Conservation (phyloP, 495 filamentous ascomycete genomes). For the Rostrohypoxylon terebratum region DNA sequence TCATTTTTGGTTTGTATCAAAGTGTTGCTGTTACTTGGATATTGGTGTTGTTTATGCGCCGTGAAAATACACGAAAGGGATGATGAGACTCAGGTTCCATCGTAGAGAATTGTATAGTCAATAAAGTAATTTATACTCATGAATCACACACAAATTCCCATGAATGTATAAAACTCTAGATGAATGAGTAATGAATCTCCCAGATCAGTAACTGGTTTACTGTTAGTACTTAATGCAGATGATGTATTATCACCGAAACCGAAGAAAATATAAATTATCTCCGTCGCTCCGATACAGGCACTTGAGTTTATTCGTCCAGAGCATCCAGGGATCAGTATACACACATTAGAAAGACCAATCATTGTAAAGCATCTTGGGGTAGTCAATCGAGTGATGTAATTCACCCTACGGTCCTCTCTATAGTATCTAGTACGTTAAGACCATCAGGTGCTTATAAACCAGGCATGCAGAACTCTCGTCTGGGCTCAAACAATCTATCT, state of each 20-base stretch:
- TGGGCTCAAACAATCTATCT: too few relatives aligned
- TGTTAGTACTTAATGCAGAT: background rate
- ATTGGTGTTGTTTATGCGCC: too few relatives aligned
- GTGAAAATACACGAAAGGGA: too few relatives aligned
- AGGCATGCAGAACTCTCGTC: too few relatives aligned
- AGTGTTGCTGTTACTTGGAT: background rate
- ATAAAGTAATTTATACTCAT: background rate
- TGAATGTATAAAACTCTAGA: too few relatives aligned
- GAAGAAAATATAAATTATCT: background rate
- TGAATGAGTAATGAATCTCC: background rate
- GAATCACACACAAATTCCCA: background rate
- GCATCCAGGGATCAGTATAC: background rate
- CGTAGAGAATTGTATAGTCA: too few relatives aligned
- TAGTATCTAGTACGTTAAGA: too few relatives aligned
- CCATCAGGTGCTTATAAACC: background rate
- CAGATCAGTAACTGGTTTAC: background rate
- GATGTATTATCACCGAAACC: slow-evolving; percentile 6
- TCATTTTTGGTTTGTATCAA: background rate
- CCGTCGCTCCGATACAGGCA: background rate
- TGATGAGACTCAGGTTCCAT: background rate
- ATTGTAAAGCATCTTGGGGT: background rate
- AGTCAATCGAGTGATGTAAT: background rate
- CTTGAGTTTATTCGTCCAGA: background rate
- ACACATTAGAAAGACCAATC: background rate
- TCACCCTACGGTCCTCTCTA: background rate